phyloP scores from a whole-genome alignment of 331 rosid genomes.

The Erythrophleum ivorense region DNA sequence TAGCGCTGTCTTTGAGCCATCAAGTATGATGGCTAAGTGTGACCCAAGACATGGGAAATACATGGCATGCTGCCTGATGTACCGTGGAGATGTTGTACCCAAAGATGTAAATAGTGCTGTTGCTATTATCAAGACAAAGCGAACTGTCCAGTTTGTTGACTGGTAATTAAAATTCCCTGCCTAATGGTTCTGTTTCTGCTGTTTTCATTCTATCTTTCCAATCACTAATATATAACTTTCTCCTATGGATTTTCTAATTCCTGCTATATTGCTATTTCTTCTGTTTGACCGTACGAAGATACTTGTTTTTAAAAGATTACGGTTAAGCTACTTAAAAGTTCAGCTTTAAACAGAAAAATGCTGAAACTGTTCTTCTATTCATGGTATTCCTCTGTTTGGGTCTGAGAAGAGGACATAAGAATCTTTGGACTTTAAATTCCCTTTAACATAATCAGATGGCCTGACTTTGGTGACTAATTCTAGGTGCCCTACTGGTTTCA shows the following conservation, averaged over 20 bases:
- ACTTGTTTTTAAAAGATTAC: neutral
- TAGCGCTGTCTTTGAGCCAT: slow-evolving; percentile 74
- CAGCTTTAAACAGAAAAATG: slow-evolving; percentile 7
- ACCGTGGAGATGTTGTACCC: slow-evolving; percentile 73
- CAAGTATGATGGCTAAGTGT: slow-evolving; percentile 80
- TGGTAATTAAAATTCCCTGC: slow-evolving; percentile 52
- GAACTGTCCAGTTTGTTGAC: slow-evolving; percentile 74
- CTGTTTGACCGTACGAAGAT: slow-evolving; percentile 1
- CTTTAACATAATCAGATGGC: slow-evolving; percentile 9
- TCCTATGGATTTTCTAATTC: neutral
- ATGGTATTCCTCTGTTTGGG: neutral
- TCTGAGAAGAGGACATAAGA: neutral
- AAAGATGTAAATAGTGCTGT: slow-evolving; percentile 71
- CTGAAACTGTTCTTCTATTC: neutral
- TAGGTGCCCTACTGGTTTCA: slow-evolving; percentile 93
- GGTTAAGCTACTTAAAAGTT: neutral
- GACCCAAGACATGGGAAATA: slow-evolving; percentile 82
- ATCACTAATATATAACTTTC: slow-evolving; percentile 7
- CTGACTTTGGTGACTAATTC: slow-evolving; percentile 32
- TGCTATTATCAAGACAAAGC: slow-evolving; percentile 62
- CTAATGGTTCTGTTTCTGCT: slow-evolving; percentile 20
- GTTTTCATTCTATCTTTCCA: neutral
- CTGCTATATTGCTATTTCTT: neutral
- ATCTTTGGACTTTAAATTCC: neutral
- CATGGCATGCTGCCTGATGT: slow-evolving; percentile 85